Percentiles rank a stretch among this genome's conserved stretches.
Conservation (phyloP, 208 protist genomes). For the Leishmania major region DNA sequence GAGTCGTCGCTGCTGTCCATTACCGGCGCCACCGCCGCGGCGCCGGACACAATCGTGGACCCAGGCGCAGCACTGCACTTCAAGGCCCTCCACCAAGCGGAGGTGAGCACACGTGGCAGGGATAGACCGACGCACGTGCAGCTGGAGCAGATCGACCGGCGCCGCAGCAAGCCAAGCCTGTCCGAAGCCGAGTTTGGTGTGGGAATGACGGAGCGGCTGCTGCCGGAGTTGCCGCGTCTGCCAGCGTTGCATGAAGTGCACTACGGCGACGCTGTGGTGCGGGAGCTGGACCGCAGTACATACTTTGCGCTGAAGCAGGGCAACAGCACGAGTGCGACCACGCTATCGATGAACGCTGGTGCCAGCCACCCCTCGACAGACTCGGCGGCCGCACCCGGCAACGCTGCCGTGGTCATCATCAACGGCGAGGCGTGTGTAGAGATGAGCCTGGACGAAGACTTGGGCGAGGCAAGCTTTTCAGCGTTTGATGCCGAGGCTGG, state of each 20-base stretch:
- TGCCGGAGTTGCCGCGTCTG: constrained; percentile 73
- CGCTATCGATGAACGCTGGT: background rate
- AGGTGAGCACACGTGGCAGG: background rate
- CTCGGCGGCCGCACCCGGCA: background rate
- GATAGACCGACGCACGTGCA: constrained; percentile 22
- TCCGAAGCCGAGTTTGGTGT: constrained; percentile 71
- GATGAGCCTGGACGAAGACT: constrained; percentile 22
- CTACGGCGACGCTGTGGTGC: constrained; percentile 78
- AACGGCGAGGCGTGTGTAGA: constrained; percentile 14
- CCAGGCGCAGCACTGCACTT: constrained; percentile 17
- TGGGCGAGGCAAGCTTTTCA: constrained; percentile 15
- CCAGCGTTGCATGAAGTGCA: constrained; percentile 82
- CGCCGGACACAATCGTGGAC: constrained; percentile 3
- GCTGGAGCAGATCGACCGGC: constrained; percentile 63
- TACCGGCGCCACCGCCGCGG: background rate
- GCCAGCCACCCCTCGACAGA: background rate
- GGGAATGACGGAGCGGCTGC: constrained; percentile 80
- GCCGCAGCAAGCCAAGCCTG: constrained; percentile 69
- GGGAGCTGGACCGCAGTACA: constrained; percentile 58
- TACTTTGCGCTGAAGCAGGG: constrained; percentile 43
- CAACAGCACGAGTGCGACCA: background rate
- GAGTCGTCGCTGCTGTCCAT: background rate
- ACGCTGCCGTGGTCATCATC: constrained; percentile 14
- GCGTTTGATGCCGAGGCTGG: constrained; percentile 30
- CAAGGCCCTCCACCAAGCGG: constrained; percentile 20